Percentiles rank a stretch among this genome's conserved stretches.
Conservation (phyloP, 306 rosid genomes). For the Herpetospermum pedunculosum region DNA sequence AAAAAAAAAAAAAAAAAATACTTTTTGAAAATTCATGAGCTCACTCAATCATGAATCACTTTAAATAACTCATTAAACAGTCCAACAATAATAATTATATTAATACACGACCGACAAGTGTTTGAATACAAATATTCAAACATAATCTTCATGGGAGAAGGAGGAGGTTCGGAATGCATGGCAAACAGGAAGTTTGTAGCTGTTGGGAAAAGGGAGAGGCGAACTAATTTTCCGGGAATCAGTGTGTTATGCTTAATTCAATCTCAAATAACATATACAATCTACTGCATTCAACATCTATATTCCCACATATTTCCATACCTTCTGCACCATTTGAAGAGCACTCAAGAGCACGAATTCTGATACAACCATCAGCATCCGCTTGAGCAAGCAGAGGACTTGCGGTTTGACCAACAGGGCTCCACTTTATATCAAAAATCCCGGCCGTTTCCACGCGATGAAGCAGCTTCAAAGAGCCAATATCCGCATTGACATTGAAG, state of each 20-base stretch:
- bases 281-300: neutral
- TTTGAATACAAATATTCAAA: neutral
- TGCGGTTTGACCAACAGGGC: slow-evolving; percentile 25
- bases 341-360: slow-evolving; percentile 35
- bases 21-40: neutral
- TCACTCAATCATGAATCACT: neutral
- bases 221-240: neutral
- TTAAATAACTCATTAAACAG: neutral
- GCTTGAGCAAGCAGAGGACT: slow-evolving; percentile 64
- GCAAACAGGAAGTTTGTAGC: neutral
- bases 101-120: neutral
- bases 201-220: neutral
- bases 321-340: slow-evolving; percentile 36
- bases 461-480: slow-evolving; percentile 27
- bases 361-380: slow-evolving; percentile 75
- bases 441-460: slow-evolving; percentile 43
- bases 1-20: too few relatives aligned
- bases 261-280: neutral
- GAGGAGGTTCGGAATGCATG: neutral
- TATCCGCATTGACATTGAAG: slow-evolving; percentile 32
- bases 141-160: neutral
- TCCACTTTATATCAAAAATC: slow-evolving; percentile 87
- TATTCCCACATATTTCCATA: slow-evolving; percentile 10
- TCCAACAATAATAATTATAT: neutral
- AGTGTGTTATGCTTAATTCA: neutral